phyloP scores from a whole-genome alignment of 2,329 filamentous ascomycete species.

The Aspergillus fumigatus region DNA sequence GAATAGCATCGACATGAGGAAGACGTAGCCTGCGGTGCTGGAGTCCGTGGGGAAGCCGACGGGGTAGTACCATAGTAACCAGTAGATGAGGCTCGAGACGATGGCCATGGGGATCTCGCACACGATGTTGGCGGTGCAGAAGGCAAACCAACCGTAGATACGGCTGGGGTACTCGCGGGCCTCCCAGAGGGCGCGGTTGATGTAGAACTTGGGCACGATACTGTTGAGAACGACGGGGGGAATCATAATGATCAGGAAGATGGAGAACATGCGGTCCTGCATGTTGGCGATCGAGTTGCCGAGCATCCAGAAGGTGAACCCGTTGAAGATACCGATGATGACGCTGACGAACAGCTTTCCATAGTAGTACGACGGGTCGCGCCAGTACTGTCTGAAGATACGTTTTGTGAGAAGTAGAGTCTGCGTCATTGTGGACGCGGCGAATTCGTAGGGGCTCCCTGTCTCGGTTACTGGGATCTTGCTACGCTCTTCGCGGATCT shows the following conservation, averaged over 20 bases:
- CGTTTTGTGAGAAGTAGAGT: slow-evolving; percentile 64
- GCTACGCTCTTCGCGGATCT: slow-evolving; percentile 56
- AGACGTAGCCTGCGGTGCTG: slow-evolving; percentile 66
- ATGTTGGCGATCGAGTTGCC: slow-evolving; percentile 63
- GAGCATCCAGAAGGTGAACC: slow-evolving; percentile 71
- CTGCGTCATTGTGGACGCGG: slow-evolving; percentile 60
- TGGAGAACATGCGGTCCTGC: slow-evolving; percentile 73
- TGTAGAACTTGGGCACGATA: slow-evolving; percentile 72
- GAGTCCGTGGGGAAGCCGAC: slow-evolving; percentile 64
- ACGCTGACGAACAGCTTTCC: slow-evolving; percentile 69
- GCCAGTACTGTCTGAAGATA: slow-evolving; percentile 69
- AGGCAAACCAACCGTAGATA: slow-evolving; percentile 75
- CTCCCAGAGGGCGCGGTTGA: slow-evolving; percentile 68
- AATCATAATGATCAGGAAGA: slow-evolving; percentile 61
- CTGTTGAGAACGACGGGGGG: slow-evolving; percentile 69
- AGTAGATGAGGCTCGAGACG: slow-evolving; percentile 63
- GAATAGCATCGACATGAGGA: slow-evolving; percentile 73
- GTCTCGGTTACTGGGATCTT: slow-evolving; percentile 43
- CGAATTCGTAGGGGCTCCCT: slow-evolving; percentile 54
- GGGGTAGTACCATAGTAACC: slow-evolving; percentile 71
- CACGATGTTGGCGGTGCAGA: slow-evolving; percentile 68
- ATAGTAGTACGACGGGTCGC: slow-evolving; percentile 71
- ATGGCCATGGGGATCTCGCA: slow-evolving; percentile 69
- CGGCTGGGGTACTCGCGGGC: slow-evolving; percentile 67
- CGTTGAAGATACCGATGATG: slow-evolving; percentile 71